phyloP scores from a whole-genome alignment of 371 early-diverging fungal genomes.

The Apophysomyces trapeziformis region DNA sequence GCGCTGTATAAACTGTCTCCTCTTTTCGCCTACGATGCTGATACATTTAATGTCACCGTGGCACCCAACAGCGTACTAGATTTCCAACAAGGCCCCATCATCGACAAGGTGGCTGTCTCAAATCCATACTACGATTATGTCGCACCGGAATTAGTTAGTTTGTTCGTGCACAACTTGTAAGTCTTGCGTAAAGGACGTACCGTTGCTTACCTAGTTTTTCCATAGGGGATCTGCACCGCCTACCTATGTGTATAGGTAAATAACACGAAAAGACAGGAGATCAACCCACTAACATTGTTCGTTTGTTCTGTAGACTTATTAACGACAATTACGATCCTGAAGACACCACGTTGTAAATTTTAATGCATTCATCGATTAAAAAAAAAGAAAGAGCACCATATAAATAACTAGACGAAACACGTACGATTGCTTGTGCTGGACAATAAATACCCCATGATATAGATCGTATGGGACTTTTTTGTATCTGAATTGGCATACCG shows the following conservation, averaged over 20 bases:
- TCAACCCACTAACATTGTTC: background rate
- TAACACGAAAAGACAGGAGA: background rate
- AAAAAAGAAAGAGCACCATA: background rate
- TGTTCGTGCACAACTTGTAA: conserved; percentile 92
- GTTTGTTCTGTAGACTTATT: conserved; percentile 72
- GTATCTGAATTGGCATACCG: too few relatives aligned
- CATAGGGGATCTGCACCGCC: conserved; percentile 53
- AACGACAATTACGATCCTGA: conserved; percentile 75
- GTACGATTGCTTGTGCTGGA: too few relatives aligned
- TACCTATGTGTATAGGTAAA: conserved; percentile 49
- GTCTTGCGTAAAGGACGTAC: conserved; percentile 24
- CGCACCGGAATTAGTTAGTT: conserved; percentile 81
- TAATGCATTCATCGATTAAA: background rate
- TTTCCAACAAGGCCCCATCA: conserved; percentile 80
- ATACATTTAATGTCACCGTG: conserved; percentile 75
- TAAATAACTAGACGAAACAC: background rate
- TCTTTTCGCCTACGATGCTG: conserved; percentile 87
- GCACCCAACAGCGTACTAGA: conserved; percentile 83
- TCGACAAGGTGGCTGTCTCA: conserved; percentile 77
- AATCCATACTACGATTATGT: conserved; percentile 94
- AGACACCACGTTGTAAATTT: conserved; percentile 45
- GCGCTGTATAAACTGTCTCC: conserved; percentile 89
- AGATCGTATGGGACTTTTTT: too few relatives aligned
- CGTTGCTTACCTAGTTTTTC: conserved; percentile 4
- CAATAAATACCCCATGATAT: too few relatives aligned